Conservation (phyloP, 129 eudicot genomes). For the Centrapalus pauciflorus region DNA sequence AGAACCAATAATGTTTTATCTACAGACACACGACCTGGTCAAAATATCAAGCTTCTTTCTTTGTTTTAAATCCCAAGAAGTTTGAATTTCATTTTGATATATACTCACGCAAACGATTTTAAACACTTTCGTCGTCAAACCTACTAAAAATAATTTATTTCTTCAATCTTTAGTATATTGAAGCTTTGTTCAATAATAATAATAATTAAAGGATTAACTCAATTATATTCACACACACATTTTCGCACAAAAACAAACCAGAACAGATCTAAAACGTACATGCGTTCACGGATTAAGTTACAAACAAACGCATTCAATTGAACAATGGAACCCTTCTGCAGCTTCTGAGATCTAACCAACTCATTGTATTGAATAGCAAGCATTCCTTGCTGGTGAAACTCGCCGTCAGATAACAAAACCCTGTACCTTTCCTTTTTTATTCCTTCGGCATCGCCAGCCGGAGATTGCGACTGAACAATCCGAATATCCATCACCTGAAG, state of each 20-base stretch:
- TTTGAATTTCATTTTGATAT: too few species aligned
- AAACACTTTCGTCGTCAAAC: too few species aligned
- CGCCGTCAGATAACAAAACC: conserved; percentile 65
- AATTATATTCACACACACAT: not conserved
- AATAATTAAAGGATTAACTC: too few species aligned
- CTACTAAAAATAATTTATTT: too few species aligned
- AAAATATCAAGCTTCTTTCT: too few species aligned
- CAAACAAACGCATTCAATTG: conserved; percentile 49
- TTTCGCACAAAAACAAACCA: not conserved
- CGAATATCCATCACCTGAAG: conserved; percentile 59
- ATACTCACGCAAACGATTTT: too few species aligned
- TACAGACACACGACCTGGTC: too few species aligned
- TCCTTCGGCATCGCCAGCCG: conserved; percentile 2
- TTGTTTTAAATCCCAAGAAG: too few species aligned
- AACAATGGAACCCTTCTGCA: conserved; percentile 66
- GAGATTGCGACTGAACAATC: conserved; percentile 33
- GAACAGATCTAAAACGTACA: conserved; percentile 27
- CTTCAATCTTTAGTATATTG: too few species aligned
- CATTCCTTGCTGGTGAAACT: conserved; percentile 60
- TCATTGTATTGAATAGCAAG: conserved; percentile 67
- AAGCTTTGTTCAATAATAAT: too few species aligned
- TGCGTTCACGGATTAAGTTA: conserved; percentile 45
- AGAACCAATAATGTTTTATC: too few species aligned
- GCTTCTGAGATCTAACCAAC: conserved; percentile 38
- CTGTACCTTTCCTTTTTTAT: conserved; percentile 48